A percentile compares a stretch with the other conserved stretches of the same genome.
These are phyloP conservation scores for Penicillium sp. DNA, from an alignment of 2,329 filamentous ascomycete genomes.

Conservation along the genomic window DNA sequence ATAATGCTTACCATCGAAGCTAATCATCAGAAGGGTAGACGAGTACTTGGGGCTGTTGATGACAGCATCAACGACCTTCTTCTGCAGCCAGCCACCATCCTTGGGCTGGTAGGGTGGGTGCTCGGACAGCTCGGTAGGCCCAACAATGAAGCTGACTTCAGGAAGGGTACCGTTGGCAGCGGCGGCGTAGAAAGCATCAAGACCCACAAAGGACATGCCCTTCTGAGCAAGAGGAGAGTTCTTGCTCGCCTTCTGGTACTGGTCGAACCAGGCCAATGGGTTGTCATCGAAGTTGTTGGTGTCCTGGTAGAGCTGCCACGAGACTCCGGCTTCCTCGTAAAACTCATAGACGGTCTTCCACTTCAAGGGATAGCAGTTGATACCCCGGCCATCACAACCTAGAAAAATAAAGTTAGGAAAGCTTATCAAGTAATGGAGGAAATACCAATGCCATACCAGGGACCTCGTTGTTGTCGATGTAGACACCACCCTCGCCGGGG, in stretches of 20 bases:
- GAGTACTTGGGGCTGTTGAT: conserved; percentile 53
- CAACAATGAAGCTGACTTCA: conserved; percentile 54
- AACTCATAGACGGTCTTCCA: conserved; percentile 57
- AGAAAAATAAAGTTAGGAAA: background rate
- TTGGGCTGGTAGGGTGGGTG: conserved; percentile 56
- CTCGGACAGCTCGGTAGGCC: conserved; percentile 55
- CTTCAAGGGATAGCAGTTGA: conserved; percentile 57
- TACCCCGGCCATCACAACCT: conserved; percentile 48
- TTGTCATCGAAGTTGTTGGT: conserved; percentile 59
- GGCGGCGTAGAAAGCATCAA: conserved; percentile 54
- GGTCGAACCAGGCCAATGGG: conserved; percentile 56
- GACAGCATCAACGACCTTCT: conserved; percentile 55
- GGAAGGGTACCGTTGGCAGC: conserved; percentile 56
- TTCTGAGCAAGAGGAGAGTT: conserved; percentile 48
- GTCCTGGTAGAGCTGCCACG: conserved; percentile 56
- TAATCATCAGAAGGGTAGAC: conserved; percentile 53
- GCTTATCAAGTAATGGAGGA: background rate
- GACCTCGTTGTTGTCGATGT: conserved; percentile 55
- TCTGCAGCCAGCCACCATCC: conserved; percentile 59
- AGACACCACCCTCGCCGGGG: conserved; percentile 48
- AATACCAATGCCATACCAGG: conserved; percentile 37
- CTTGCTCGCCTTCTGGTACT: conserved; percentile 51
- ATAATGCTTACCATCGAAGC: conserved; percentile 49
- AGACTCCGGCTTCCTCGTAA: conserved; percentile 52
- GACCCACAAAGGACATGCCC: conserved; percentile 51